These are phyloP conservation scores for Harringtonia aguacate DNA, from an alignment of 2,329 filamentous ascomycete genomes.

Conservation along the genomic window DNA sequence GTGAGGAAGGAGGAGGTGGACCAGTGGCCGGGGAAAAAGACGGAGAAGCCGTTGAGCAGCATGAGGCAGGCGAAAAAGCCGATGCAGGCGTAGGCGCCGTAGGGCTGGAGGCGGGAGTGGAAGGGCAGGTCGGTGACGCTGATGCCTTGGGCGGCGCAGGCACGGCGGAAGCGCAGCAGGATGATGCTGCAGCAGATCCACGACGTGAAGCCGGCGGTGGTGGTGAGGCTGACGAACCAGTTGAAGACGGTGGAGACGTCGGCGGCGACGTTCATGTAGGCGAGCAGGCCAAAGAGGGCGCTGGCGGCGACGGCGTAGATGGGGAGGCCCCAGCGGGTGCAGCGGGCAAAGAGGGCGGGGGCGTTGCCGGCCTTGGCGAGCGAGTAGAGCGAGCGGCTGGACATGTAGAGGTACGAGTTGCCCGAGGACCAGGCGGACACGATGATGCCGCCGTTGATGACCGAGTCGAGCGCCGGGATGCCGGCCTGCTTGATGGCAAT, in stretches of 20 bases:
- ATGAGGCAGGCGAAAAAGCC: constrained; percentile 15
- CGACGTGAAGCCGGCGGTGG: constrained; percentile 58
- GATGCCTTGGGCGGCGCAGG: constrained; percentile 52
- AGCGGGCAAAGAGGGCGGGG: constrained; percentile 42
- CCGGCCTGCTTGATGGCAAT: constrained; percentile 63
- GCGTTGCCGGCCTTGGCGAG: constrained; percentile 48
- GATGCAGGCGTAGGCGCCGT: background rate
- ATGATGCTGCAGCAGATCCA: constrained; percentile 57
- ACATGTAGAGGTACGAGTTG: constrained; percentile 52
- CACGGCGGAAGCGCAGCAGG: constrained; percentile 58
- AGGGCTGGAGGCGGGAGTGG: background rate
- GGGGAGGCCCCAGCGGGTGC: constrained; percentile 39
- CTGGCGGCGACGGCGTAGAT: constrained; percentile 45
- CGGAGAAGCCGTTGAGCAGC: constrained; percentile 18
- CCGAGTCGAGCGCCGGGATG: constrained; percentile 54
- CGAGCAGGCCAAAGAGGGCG: constrained; percentile 50
- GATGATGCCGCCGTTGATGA: constrained; percentile 68
- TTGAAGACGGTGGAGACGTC: constrained; percentile 33
- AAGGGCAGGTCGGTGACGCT: constrained; percentile 46
- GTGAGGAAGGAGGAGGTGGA: no score
- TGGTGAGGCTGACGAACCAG: constrained; percentile 25
- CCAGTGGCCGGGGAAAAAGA: constrained; percentile 15
- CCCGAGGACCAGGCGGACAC: constrained; percentile 60
- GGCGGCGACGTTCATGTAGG: constrained; percentile 55
- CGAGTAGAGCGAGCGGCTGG: constrained; percentile 47